phyloP scores from a whole-genome alignment of 495 filamentous ascomycete genomes.

The Penicillium chermesinum region DNA sequence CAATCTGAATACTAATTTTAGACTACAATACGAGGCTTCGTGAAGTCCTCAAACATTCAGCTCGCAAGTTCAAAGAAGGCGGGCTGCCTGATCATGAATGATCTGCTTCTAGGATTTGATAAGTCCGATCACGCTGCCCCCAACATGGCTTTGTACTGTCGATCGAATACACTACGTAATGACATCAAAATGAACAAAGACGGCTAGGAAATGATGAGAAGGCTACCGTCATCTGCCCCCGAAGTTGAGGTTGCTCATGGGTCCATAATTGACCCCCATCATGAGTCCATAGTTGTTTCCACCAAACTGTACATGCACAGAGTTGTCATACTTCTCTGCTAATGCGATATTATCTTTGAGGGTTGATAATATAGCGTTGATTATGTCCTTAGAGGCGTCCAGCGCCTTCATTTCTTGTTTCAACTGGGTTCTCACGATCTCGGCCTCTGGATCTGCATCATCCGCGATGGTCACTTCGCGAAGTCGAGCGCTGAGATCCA shows the following conservation, averaged over 20 bases:
- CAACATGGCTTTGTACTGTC: too few relatives aligned
- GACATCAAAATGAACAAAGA: too few relatives aligned
- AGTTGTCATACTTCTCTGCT: neutral
- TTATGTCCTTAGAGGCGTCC: neutral
- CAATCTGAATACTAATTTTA: too few relatives aligned
- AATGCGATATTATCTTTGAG: neutral
- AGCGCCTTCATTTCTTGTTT: neutral
- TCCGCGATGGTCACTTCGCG: neutral
- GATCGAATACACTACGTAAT: too few relatives aligned
- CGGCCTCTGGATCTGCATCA: neutral
- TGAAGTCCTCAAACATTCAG: too few relatives aligned
- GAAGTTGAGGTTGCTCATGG: neutral
- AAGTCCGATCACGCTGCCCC: too few relatives aligned
- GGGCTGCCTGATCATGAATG: too few relatives aligned
- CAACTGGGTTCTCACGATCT: neutral
- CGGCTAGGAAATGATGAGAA: too few relatives aligned
- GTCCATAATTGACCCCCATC: neutral
- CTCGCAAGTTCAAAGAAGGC: too few relatives aligned
- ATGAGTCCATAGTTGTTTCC: conserved; percentile 1
- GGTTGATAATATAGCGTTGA: neutral
- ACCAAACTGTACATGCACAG: neutral
- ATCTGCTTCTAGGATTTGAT: too few relatives aligned
- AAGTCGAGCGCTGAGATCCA: neutral
- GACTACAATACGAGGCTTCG: too few relatives aligned
- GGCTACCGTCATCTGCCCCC: neutral